phyloP scores from a whole-genome alignment of 345 rosid species.

The Salix koriyanagi region DNA sequence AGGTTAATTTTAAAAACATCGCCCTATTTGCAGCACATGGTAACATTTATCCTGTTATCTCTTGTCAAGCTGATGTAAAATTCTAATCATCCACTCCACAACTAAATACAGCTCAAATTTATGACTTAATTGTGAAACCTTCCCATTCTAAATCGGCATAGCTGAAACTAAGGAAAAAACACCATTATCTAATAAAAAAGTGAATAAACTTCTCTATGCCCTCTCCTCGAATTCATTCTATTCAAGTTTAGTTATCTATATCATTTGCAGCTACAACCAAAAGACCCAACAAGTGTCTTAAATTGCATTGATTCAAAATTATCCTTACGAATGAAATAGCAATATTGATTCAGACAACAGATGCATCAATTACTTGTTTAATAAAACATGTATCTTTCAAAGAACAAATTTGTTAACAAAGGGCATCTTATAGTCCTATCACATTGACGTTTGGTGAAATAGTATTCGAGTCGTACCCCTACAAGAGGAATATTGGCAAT shows the following conservation, averaged over 20 bases:
- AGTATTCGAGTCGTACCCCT: background rate
- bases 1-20: no score
- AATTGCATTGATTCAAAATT: background rate
- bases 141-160: background rate
- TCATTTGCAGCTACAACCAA: background rate
- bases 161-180: background rate
- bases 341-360: background rate
- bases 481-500: background rate
- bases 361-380: background rate
- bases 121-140: background rate
- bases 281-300: background rate
- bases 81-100: background rate
- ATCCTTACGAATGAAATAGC: background rate
- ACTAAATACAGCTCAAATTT: background rate
- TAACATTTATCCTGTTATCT: background rate
- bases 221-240: background rate
- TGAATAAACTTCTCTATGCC: background rate
- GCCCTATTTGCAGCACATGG: no score
- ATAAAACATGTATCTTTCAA: background rate
- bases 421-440: background rate
- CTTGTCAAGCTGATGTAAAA: background rate
- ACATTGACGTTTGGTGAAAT: background rate
- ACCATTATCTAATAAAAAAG: background rate
- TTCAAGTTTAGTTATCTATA: background rate
- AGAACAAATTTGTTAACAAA: background rate